Base-by-base conservation (phyloP, 257 asterid species). In the Solanum tarijense region DNA sequence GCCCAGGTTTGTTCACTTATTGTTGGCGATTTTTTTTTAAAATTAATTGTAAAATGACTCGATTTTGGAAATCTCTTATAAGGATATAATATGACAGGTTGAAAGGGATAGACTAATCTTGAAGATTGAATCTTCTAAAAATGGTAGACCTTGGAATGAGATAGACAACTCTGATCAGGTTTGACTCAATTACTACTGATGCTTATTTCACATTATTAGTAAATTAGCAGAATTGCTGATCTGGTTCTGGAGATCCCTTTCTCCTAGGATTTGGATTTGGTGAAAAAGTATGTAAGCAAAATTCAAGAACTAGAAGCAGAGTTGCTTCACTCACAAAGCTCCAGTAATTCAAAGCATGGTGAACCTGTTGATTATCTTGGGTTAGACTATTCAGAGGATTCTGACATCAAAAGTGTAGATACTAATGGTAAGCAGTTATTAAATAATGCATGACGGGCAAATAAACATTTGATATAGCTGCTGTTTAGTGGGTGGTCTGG, bases 301-400 rank as follows among this genome's bases (percentile, higher is more conserved):
- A 93, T 94, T 88, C 99, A 95, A 89, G 95, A 95, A 48, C 91
- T 95, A 85, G 99, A 97, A 93, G 91, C 92, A 55, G 98, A 97
- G 90, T 27, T 95, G 86, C 89, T 91, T 58, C 93, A 89, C 79
- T 18, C 90, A 83, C 95, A 87, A 68, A 92, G 89, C 86, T 90
- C 91, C 72, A 92, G 79, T 86, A 89, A 62, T 89, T 89, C 91
- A 86, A 93, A 91, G 86, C 92, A 39, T 43, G 90, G 72, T 32
- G 92, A 88, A 83, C 89, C 91, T 87, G 90, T 89, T 84, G 92
- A 89, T 82, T 91, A 86, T 91, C 89, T 89, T 86, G 94, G 90
- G 39, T 83, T 91, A 32, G 96, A 95, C 87, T 94, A 92, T 91
- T 88, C 89, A 58, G 43, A 90, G 65, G 96, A 92, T 85, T 88